Evolutionary conservation across 2,329 filamentous ascomycete species (phyloP).

Genomic region (Parastagonospora avenae): DNA sequence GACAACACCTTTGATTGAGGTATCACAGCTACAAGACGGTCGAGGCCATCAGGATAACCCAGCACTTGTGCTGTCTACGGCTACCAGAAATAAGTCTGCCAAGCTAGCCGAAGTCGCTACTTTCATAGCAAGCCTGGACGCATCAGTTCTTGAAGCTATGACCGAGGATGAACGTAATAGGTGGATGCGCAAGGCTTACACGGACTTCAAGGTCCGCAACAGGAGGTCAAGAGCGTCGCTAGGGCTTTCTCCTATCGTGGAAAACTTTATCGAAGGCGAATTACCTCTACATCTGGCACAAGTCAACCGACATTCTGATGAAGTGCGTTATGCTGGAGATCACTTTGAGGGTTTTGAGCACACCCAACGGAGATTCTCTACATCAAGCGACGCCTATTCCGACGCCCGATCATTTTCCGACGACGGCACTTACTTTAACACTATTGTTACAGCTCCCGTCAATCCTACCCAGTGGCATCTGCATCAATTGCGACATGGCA

Average conservation of each 20-base stretch:
- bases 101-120: neutral
- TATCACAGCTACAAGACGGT: neutral
- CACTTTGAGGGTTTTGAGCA: neutral
- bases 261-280: neutral
- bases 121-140: neutral
- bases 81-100: neutral
- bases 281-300: neutral
- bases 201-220: neutral
- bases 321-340: neutral
- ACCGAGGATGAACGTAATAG: neutral
- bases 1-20: too few relatives aligned
- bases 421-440: neutral
- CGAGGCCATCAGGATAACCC: neutral
- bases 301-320: neutral
- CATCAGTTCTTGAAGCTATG: neutral
- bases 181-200: constrained; percentile 1
- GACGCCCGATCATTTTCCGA: neutral
- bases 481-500: neutral
- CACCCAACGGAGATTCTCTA: neutral
- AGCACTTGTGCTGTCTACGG: too few relatives aligned
- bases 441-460: neutral
- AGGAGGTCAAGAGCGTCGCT: neutral
- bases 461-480: neutral
- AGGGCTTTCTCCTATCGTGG: neutral
- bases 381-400: neutral